phyloP scores from a whole-genome alignment of 2,329 filamentous ascomycete species.

The Cytospora mali region DNA sequence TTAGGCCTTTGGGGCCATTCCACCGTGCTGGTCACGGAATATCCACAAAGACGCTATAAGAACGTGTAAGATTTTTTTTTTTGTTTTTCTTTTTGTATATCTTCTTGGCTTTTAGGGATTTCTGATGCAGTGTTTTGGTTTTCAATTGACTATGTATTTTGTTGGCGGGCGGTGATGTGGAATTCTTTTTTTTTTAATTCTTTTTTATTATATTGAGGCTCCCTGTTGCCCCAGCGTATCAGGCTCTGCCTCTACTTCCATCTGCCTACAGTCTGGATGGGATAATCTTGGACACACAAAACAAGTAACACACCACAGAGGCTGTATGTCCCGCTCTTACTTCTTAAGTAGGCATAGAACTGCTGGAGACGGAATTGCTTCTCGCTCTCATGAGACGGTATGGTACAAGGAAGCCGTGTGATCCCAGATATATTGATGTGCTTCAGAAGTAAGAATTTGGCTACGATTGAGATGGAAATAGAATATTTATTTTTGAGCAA shows the following conservation, averaged over 20 bases:
- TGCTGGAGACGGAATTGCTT: not conserved
- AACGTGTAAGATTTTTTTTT: constrained; percentile 17
- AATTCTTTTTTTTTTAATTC: no score
- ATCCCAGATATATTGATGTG: no score
- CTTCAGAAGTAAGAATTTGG: not conserved
- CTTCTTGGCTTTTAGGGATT: not conserved
- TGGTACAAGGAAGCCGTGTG: not conserved
- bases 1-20: constrained; percentile 9
- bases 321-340: not conserved
- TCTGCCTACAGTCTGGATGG: no score
- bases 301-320: not conserved
- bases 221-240: no score
- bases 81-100: not conserved
- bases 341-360: not conserved
- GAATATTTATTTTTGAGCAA: not conserved
- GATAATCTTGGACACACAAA: no score
- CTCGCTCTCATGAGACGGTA: not conserved
- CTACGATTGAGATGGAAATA: not conserved
- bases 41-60: constrained; percentile 22
- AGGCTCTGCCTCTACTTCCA: no score
- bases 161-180: no score
- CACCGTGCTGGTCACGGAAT: constrained; percentile 21
- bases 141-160: no score
- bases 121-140: no score
- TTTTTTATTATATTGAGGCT: no score